Evolutionary conservation across 2,329 filamentous ascomycete genomes (phyloP), one percentile per base, ranked within the genome.

Genomic region (Neofusicoccum parvum): DNA sequence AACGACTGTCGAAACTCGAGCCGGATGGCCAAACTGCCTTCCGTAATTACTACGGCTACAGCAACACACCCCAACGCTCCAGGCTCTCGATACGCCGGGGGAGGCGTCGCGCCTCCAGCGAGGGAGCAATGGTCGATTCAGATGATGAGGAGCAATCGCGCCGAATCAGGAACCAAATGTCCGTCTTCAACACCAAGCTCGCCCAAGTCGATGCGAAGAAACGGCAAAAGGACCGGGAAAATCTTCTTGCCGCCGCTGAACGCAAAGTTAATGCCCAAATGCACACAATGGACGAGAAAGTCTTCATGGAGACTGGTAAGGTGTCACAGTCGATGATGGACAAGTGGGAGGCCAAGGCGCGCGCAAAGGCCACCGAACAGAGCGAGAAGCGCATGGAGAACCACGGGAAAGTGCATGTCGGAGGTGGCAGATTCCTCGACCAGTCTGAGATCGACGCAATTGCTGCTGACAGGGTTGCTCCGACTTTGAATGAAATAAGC

Each of bases 191-290:
- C 53, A 88, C 82, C 69, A 87, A 87, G 66, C 70, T 93, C 10
- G 86, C 86, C 1, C 83, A 89, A 68, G 86, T 92, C 1, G 91
- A 95, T 71, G 83, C 85, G 64, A 87, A 89, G 72, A 94, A 94
- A 78, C 86, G 91, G 48, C 84, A 89, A 66, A 84, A 86, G 49
- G 94, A 97, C 70, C 89, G 92, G 12, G 90, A 91, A 64, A 83
- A 86, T 1, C 81, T 98, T 1, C 82, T 97, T 69, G 90, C 90
- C 10, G 88, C 88, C 3, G 94, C 94, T 1, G 91, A 94, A 73
- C 88, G 90, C 50, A 96, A 96, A 70, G 94, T 97, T n/a, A 88
- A 89, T 69, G 88, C 88, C 20, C 87, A 87, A 48, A 85, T 97
- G 69, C 87, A 91, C 67, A 86, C 85, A 46, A 93, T 97, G 83